A percentile compares a stretch with the other conserved stretches of the same genome.
Conservation (phyloP, 2,329 filamentous ascomycete species). For the Didymella pomorum region DNA sequence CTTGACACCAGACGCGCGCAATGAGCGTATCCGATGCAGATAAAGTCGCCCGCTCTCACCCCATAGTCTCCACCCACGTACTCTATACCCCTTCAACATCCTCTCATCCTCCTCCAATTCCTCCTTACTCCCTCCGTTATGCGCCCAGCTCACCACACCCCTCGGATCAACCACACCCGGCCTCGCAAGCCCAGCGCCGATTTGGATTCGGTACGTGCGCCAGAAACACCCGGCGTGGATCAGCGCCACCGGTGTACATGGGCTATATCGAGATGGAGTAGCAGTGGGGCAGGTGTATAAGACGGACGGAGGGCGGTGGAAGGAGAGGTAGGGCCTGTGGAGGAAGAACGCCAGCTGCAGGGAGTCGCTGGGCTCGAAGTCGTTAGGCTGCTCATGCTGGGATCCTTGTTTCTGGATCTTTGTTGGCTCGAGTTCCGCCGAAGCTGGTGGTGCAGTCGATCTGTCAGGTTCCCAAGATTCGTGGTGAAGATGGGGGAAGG, state of each 20-base stretch:
- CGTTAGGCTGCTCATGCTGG: no score
- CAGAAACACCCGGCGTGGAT: constrained; percentile 41
- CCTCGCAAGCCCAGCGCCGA: constrained; percentile 28
- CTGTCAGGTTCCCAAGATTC: no score
- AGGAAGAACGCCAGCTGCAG: constrained; percentile 31
- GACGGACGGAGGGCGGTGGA: constrained; percentile 40
- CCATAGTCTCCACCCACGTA: constrained; percentile 42
- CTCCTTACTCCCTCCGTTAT: constrained; percentile 27
- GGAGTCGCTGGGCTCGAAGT: no score
- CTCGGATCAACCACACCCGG: constrained; percentile 40
- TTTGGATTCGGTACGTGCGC: constrained; percentile 42
- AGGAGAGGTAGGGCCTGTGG: constrained; percentile 41
- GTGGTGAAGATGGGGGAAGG: no score
- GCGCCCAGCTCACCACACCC: constrained; percentile 36
- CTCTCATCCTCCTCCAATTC: constrained; percentile 8
- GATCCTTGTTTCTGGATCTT: no score
- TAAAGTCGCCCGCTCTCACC: constrained; percentile 44
- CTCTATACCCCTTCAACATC: constrained; percentile 41
- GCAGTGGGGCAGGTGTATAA: constrained; percentile 33
- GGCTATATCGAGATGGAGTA: constrained; percentile 5
- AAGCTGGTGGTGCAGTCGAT: no score
- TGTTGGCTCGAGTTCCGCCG: no score
- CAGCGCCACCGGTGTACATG: constrained; percentile 27
- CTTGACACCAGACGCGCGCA: constrained; percentile 20
- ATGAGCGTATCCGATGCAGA: constrained; percentile 31